phyloP scores from a whole-genome alignment of 257 asterid genomes.

The Eucommia ulmoides region DNA sequence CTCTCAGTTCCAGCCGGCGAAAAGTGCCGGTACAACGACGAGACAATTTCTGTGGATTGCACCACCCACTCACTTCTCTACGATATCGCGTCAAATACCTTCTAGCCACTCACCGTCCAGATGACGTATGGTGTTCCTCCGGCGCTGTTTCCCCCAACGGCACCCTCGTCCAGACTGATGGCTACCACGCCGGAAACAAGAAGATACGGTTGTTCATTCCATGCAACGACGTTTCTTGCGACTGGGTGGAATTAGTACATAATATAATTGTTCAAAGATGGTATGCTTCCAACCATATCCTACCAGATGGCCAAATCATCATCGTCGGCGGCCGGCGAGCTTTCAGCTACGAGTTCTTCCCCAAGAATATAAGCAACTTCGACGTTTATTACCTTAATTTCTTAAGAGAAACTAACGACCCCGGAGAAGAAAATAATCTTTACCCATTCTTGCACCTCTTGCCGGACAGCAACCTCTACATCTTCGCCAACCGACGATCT shows the following conservation, averaged over 20 bases:
- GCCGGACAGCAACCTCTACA: conserved; percentile 51
- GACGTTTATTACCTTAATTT: conserved; percentile 17
- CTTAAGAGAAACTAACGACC: conserved; percentile 43
- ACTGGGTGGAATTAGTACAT: conserved; percentile 40
- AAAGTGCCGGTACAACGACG: conserved; percentile 31
- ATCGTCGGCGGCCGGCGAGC: conserved; percentile 57
- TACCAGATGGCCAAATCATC: conserved; percentile 48
- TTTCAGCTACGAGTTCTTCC: conserved; percentile 48
- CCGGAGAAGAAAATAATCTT: conserved; percentile 41
- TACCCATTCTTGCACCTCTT: conserved; percentile 57
- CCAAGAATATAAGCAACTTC: too few relatives aligned
- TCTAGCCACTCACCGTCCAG: conserved; percentile 39
- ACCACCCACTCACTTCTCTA: conserved; percentile 63
- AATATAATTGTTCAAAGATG: conserved; percentile 32
- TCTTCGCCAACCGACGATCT: conserved; percentile 50
- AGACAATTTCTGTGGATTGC: conserved; percentile 47
- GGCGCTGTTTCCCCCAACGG: conserved; percentile 53
- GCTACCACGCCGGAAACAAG: conserved; percentile 50
- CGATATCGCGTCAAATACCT: conserved; percentile 19
- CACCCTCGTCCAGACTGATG: conserved; percentile 58
- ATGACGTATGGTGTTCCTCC: conserved; percentile 83
- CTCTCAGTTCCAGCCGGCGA: conserved; percentile 29
- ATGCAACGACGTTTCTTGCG: conserved; percentile 22
- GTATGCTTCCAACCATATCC: conserved; percentile 57
- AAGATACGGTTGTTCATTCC: conserved; percentile 23